Conservation (phyloP, 148 eudicot genomes). For the Camellia granthamiana region DNA sequence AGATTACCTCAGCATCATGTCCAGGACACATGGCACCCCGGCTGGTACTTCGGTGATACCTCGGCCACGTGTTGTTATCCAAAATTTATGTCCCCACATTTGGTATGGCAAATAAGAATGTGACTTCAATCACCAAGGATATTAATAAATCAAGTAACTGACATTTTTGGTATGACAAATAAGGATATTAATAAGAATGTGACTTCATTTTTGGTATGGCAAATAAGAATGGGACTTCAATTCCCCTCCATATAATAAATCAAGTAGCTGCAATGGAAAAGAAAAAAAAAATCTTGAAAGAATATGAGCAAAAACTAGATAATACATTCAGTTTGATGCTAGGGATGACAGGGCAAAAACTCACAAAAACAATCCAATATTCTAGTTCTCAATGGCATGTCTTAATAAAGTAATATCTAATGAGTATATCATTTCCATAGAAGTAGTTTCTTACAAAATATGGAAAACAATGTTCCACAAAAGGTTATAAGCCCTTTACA, state of each 20-base stretch:
- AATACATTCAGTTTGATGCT: not conserved
- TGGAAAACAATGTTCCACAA: conserved; percentile 12
- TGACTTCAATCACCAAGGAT: too few species aligned
- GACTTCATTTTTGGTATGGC: too few species aligned
- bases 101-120: too few species aligned
- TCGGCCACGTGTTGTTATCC: too few species aligned
- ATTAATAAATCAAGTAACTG: too few species aligned
- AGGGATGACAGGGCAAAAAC: not conserved
- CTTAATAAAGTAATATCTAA: not conserved
- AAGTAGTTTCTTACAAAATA: conserved; percentile 6
- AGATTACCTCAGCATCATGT: too few species aligned
- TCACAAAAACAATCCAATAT: not conserved
- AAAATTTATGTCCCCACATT: too few species aligned
- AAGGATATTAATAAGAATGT: too few species aligned
- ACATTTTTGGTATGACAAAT: too few species aligned
- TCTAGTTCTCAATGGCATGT: not conserved
- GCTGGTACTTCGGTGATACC: too few species aligned
- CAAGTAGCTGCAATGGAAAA: not conserved
- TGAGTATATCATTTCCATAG: not conserved
- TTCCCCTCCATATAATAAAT: not conserved
- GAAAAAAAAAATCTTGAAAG: too few species aligned
- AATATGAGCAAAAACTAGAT: not conserved
- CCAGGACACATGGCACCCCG: too few species aligned
- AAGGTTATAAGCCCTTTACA: conserved; percentile 12
- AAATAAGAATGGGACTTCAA: not conserved